Conservation (phyloP, 2,329 filamentous ascomycete genomes). For the Ilyonectria destructans region DNA sequence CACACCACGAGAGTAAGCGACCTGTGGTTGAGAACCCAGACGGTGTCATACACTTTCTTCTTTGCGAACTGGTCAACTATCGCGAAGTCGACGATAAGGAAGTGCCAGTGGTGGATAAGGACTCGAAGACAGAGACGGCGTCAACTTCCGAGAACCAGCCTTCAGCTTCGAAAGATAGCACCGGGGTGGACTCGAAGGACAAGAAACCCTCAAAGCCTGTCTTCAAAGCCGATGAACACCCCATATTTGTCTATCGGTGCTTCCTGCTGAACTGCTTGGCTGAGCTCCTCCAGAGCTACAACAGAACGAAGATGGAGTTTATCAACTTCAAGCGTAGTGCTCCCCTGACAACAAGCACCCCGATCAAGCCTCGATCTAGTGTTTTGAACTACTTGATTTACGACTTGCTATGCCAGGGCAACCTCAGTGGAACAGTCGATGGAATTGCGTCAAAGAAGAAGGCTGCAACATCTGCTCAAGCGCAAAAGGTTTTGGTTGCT, state of each 20-base stretch:
- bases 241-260: constrained; percentile 96
- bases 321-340: constrained; percentile 98
- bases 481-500: constrained; percentile 88
- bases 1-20: constrained; percentile 78
- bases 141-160: constrained; percentile 46
- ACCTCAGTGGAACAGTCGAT: constrained; percentile 79
- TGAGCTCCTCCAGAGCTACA: constrained; percentile 93
- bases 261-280: constrained; percentile 94
- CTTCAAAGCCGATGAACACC: constrained; percentile 94
- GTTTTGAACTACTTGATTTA: constrained; percentile 95
- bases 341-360: constrained; percentile 86
- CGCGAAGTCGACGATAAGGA: constrained; percentile 93
- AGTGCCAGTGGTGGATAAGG: constrained; percentile 61
- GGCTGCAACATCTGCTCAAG: constrained; percentile 86
- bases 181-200: constrained; percentile 62
- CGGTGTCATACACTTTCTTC: constrained; percentile 93
- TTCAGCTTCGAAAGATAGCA: constrained; percentile 52
- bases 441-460: constrained; percentile 88
- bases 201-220: constrained; percentile 79
- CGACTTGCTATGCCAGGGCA: constrained; percentile 76
- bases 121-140: constrained; percentile 56
- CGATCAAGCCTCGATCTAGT: constrained; percentile 93
- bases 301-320: constrained; percentile 96
- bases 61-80: constrained; percentile 93
- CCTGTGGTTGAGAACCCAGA: constrained; percentile 94